Percentiles rank a stretch among this genome's conserved stretches.
Evolutionary conservation across 164 flowering plant species (phyloP).

Genomic region (Protea cynaroides): DNA sequence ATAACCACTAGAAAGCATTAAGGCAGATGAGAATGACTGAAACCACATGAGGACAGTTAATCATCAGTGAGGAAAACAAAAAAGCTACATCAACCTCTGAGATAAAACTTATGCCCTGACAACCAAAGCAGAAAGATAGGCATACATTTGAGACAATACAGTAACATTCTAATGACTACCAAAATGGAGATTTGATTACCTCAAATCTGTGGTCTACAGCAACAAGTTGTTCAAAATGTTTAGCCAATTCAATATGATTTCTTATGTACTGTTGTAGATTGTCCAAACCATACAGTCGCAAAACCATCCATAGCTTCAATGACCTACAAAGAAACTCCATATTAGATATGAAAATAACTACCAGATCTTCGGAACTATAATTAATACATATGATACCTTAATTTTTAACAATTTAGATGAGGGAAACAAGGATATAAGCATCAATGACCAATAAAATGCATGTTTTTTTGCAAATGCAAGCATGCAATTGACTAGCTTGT

Average conservation of each 20-base stretch:
- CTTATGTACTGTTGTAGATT: conserved; percentile 72
- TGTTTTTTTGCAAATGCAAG: too few species aligned
- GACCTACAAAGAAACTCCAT: conserved; percentile 43
- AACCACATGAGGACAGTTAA: neutral
- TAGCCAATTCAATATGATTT: conserved; percentile 72
- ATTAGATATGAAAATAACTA: neutral
- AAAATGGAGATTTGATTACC: conserved; percentile 33
- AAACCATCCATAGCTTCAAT: conserved; percentile 88
- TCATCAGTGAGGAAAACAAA: neutral
- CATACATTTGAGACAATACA: neutral
- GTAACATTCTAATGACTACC: neutral
- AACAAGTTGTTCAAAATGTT: conserved; percentile 68
- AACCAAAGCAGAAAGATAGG: neutral
- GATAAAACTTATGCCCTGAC: too few species aligned
- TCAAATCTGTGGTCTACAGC: conserved; percentile 68
- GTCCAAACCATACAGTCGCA: conserved; percentile 82
- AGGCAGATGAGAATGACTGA: too few species aligned
- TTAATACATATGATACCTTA: too few species aligned
- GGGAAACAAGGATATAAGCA: too few species aligned
- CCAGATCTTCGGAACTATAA: too few species aligned
- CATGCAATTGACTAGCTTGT: too few species aligned
- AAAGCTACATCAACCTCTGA: too few species aligned
- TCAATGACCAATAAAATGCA: too few species aligned
- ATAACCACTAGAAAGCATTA: too few species aligned
- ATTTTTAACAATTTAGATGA: too few species aligned